Percentiles rank a stretch among this genome's conserved stretches.
Conservation (phyloP, 495 filamentous ascomycete genomes). For the Beverwykella pulmonaria region DNA sequence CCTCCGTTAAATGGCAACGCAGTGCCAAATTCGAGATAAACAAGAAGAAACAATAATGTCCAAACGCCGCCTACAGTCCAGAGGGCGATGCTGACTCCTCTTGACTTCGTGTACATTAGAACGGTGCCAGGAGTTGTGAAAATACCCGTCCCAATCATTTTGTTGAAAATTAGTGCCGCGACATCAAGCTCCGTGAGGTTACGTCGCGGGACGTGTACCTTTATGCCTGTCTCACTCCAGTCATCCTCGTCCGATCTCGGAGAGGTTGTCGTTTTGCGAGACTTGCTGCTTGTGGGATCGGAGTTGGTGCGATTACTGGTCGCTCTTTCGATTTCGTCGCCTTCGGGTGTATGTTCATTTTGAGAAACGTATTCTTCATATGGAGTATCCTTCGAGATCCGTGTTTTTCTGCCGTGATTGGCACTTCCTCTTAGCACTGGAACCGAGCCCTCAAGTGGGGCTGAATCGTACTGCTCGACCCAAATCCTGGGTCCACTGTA, state of each 20-base stretch:
- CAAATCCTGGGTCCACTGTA: not conserved
- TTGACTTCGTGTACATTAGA: not conserved
- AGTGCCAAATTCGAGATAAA: not conserved
- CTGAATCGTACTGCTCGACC: not conserved
- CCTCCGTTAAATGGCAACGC: not conserved
- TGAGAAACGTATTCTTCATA: not conserved
- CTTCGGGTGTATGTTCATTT: not conserved
- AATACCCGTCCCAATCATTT: not conserved
- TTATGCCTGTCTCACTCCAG: constrained; percentile 11
- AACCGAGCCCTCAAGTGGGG: not conserved
- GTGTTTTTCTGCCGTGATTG: not conserved
- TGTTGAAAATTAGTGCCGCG: not conserved
- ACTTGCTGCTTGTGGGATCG: not conserved
- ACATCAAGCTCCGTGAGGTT: constrained; percentile 18
- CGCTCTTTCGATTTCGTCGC: not conserved
- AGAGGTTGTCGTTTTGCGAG: not conserved
- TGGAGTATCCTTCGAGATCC: not conserved
- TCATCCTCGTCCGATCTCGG: constrained; percentile 6
- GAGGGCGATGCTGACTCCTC: not conserved
- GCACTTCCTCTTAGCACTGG: not conserved
- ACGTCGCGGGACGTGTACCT: constrained; percentile 10
- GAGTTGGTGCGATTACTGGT: not conserved
- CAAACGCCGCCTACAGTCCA: not conserved
- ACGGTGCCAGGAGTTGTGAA: not conserved
- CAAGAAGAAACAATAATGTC: not conserved